These are phyloP conservation scores for Salvia hispanica DNA, from an alignment of 257 asterid genomes.

Conservation along the genomic window DNA sequence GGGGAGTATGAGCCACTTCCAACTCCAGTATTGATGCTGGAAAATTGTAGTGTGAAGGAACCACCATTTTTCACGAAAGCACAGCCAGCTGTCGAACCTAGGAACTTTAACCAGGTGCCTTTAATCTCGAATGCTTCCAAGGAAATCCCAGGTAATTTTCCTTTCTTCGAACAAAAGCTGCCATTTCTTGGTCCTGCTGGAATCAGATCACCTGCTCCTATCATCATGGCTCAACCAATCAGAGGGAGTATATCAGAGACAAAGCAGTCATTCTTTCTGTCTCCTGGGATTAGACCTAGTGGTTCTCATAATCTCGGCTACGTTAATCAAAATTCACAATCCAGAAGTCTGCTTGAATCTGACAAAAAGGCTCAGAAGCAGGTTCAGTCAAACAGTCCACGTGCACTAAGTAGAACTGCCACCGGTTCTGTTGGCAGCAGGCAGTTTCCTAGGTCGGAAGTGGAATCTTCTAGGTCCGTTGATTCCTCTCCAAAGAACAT, in stretches of 20 bases:
- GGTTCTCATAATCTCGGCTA: slow-evolving; percentile 40
- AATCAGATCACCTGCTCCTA: slow-evolving; percentile 43
- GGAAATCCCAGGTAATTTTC: slow-evolving; percentile 37
- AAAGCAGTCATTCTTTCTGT: slow-evolving; percentile 49
- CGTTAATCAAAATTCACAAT: slow-evolving; percentile 52
- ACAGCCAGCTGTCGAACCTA: slow-evolving; percentile 35
- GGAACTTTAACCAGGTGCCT: slow-evolving; percentile 41
- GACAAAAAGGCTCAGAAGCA: slow-evolving; percentile 54
- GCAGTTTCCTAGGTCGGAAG: slow-evolving; percentile 46
- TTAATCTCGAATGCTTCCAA: slow-evolving; percentile 31
- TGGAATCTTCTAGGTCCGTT: slow-evolving; percentile 45
- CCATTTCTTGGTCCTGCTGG: slow-evolving; percentile 52
- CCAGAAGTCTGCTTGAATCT: slow-evolving; percentile 48
- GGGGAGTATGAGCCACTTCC: slow-evolving; percentile 97
- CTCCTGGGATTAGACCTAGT: slow-evolving; percentile 46
- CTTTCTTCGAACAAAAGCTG: slow-evolving; percentile 44
- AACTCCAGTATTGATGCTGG: slow-evolving; percentile 69
- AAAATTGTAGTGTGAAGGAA: slow-evolving; percentile 59
- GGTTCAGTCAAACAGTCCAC: slow-evolving; percentile 57
- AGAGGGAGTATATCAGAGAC: slow-evolving; percentile 46
- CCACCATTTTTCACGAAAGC: slow-evolving; percentile 59
- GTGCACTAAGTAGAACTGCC: slow-evolving; percentile 43
- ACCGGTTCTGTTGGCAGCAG: slow-evolving; percentile 43
- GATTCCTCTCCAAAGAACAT: slow-evolving; percentile 48
- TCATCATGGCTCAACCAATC: slow-evolving; percentile 40